Percentiles rank a stretch among this genome's conserved stretches.
These are phyloP conservation scores for Phytophthora syringae DNA, from an alignment of 352 stramenopile genomes.

Conservation along the genomic window DNA sequence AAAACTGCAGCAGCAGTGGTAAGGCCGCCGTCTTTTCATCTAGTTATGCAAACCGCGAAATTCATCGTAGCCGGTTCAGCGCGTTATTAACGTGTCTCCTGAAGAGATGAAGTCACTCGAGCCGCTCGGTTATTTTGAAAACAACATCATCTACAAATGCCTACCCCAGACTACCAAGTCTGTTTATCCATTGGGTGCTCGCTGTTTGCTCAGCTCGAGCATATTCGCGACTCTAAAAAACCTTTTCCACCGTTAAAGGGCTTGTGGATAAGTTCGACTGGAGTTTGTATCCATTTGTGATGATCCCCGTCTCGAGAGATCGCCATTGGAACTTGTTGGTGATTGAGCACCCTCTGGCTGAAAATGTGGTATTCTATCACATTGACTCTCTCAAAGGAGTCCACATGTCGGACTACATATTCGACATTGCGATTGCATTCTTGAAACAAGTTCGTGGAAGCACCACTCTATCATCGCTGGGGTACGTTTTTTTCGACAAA, in stretches of 20 bases:
- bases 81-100: too few relatives aligned
- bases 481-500: not conserved
- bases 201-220: not conserved
- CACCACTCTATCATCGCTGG: not conserved
- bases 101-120: too few relatives aligned
- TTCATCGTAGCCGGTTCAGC: too few relatives aligned
- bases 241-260: not conserved
- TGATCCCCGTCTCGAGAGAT: not conserved
- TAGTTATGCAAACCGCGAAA: too few relatives aligned
- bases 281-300: not conserved
- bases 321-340: not conserved
- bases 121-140: too few relatives aligned
- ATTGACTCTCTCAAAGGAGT: not conserved
- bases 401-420: not conserved
- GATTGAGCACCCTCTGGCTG: not conserved
- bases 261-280: not conserved
- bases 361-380: not conserved
- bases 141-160: not conserved
- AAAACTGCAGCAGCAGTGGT: too few relatives aligned
- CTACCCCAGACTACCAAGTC: too few relatives aligned
- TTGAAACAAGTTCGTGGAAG: not conserved
- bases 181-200: not conserved
- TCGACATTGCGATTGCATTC: not conserved
- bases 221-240: not conserved
- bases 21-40: too few relatives aligned